Evolutionary conservation across 2,329 filamentous ascomycete species (phyloP), one percentile per base, ranked within the genome.

Genomic region (Ascochyta fabae): DNA sequence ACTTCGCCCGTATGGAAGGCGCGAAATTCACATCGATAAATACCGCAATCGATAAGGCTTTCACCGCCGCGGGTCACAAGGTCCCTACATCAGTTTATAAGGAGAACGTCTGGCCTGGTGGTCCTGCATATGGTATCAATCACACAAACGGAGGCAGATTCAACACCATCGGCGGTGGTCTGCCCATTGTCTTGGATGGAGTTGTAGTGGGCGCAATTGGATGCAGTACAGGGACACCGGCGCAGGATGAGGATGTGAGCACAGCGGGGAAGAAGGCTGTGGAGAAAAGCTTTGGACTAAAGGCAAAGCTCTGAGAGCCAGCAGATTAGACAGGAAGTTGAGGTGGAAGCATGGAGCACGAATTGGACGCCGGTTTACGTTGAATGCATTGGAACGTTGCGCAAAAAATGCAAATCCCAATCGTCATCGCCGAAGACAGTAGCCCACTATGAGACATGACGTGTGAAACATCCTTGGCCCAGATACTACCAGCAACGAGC

Each of bases 41-140:
- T 70, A 82, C 88, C 67, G 82, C 85, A 0, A 88, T 90, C 13
- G 86, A 88, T 44, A 83, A 85, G 59, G 83, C 83, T 15, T 85
- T 84, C 66, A 85, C 83, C 2, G 83, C 83, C 3, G 81, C 83
- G 1, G 83, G 83, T 15, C 83, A 85, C 69, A 74, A 78, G 19
- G 71, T 77, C 4, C 81, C 82, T 0, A 85, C 83, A 0, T 77
- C 78, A 22, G 73, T 76, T 3, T 85, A 85, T 69, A 81, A 81
- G 53, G 82, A 83, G 58, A 76, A 74, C 36, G 82, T 84, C 19
- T 79, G 80, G 74, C 82, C 83, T 5, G 83, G 83, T 6, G 82
- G 83, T 0, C 69, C 75, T 1, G 82, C 80, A 0, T 84, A 79
- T 58, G 81, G 82, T 15, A 81, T 82, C 35, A 79, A 81, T 40